phyloP scores from a whole-genome alignment of 208 protist species.

The Acanthamoeba lenticulata region DNA sequence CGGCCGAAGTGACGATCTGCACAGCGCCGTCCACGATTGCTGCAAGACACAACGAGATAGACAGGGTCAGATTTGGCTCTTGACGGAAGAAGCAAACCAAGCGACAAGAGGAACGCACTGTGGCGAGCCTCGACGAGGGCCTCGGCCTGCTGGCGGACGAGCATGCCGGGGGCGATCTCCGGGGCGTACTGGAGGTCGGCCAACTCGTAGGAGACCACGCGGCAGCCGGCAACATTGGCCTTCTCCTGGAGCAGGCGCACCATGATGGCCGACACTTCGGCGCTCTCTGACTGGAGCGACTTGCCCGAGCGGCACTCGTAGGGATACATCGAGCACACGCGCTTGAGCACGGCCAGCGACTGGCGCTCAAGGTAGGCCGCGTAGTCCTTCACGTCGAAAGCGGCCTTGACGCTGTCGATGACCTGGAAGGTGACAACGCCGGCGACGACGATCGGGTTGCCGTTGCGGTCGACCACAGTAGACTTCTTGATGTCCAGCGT shows the following conservation, averaged over 20 bases:
- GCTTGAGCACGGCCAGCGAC: constrained; percentile 31
- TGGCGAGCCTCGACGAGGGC: constrained; percentile 15
- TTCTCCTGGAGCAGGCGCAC: constrained; percentile 45
- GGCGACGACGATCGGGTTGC: constrained; percentile 61
- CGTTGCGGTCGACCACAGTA: constrained; percentile 24
- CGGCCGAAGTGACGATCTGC: background rate
- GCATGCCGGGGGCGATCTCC: constrained; percentile 39
- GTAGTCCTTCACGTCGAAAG: constrained; percentile 46
- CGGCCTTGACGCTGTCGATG: constrained; percentile 44
- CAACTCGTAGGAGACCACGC: constrained; percentile 32
- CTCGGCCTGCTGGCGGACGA: constrained; percentile 49
- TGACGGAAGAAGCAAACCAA: background rate
- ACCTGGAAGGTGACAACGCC: constrained; percentile 52
- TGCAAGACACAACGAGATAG: background rate
- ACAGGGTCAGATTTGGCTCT: background rate
- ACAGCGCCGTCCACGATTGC: background rate
- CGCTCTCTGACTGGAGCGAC: constrained; percentile 59
- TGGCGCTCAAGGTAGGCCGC: background rate
- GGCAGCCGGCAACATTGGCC: constrained; percentile 11
- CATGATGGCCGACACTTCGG: constrained; percentile 14
- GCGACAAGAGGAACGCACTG: background rate
- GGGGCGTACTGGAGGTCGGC: constrained; percentile 55
- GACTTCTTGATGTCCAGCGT: constrained; percentile 42
- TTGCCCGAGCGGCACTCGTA: constrained; percentile 34
- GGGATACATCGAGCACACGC: constrained; percentile 56